A percentile compares a stretch with the other conserved stretches of the same genome.
Evolutionary conservation across 1,139 yeast species (phyloP).

Genomic region (Pichia sp.): DNA sequence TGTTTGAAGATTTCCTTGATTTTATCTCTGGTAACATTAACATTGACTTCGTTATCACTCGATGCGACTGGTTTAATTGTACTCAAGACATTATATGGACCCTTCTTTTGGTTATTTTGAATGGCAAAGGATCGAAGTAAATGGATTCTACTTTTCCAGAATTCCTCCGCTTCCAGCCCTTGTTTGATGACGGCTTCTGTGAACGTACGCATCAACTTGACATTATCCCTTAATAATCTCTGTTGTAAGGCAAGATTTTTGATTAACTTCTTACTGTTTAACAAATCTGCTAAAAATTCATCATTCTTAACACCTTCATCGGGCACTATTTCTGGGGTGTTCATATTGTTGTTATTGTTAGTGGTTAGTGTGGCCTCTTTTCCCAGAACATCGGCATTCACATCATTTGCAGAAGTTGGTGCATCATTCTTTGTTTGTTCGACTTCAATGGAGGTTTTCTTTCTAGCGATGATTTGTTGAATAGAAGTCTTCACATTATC

Average conservation of each 20-base stretch:
- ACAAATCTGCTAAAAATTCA: slow-evolving; percentile 35
- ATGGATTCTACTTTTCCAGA: slow-evolving; percentile 86
- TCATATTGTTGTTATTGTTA: no score
- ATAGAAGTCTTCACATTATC: slow-evolving; percentile 66
- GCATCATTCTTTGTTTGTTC: slow-evolving; percentile 7
- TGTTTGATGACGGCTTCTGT: slow-evolving; percentile 85
- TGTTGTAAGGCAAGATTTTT: slow-evolving; percentile 79
- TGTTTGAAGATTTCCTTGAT: slow-evolving; percentile 90
- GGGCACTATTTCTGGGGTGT: background rate
- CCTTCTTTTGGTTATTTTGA: slow-evolving; percentile 78
- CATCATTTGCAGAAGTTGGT: slow-evolving; percentile 4
- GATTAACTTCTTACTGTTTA: slow-evolving; percentile 51
- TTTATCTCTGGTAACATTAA: slow-evolving; percentile 86
- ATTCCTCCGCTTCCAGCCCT: slow-evolving; percentile 74
- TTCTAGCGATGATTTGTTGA: slow-evolving; percentile 71
- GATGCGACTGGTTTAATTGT: slow-evolving; percentile 93
- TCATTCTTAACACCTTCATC: slow-evolving; percentile 24
- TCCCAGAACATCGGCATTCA: slow-evolving; percentile 14
- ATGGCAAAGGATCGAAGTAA: slow-evolving; percentile 83
- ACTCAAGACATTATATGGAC: slow-evolving; percentile 91
- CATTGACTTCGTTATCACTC: slow-evolving; percentile 87
- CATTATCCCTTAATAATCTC: slow-evolving; percentile 66
- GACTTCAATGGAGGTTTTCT: slow-evolving; percentile 40
- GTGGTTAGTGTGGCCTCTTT: background rate
- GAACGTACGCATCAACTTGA: slow-evolving; percentile 69